Percentiles rank a stretch among this genome's conserved stretches.
These are phyloP conservation scores for Senecio squalidus DNA, from an alignment of 140 eudicot species.

Conservation along the genomic window DNA sequence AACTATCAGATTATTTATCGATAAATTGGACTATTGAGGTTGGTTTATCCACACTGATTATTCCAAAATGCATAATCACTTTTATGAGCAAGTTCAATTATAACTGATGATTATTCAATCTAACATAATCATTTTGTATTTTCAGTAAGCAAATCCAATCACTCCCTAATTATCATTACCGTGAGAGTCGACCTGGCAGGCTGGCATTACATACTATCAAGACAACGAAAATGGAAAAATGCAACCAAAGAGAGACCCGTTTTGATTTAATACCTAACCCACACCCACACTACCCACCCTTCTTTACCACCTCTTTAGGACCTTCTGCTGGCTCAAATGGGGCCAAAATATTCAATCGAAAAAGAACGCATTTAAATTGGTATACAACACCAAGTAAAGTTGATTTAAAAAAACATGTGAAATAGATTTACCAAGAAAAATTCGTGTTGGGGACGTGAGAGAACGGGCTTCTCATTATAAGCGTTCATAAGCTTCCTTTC, in stretches of 20 bases:
- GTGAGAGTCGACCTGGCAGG: neutral
- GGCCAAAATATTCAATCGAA: neutral
- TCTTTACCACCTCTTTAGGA: too few species aligned
- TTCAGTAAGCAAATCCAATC: neutral
- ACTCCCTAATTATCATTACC: neutral
- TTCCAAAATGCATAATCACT: too few species aligned
- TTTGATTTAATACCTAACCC: too few species aligned
- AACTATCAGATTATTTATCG: neutral
- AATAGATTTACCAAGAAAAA: constrained; percentile 64
- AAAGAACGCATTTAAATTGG: neutral
- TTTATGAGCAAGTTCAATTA: neutral
- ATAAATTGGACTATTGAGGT: neutral
- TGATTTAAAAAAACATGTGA: neutral
- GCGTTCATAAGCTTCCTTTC: constrained; percentile 91
- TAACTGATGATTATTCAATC: neutral
- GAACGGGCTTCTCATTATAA: constrained; percentile 93
- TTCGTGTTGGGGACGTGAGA: constrained; percentile 94
- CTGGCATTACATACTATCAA: neutral
- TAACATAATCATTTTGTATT: neutral
- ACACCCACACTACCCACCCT: too few species aligned
- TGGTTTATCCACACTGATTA: too few species aligned
- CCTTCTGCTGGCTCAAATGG: neutral
- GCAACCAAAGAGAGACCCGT: neutral
- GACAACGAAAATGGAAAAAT: constrained; percentile 3
- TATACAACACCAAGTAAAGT: neutral